Base-by-base conservation (phyloP, 371 early-diverging fungal species). In the Nematocida ironsii region DNA sequence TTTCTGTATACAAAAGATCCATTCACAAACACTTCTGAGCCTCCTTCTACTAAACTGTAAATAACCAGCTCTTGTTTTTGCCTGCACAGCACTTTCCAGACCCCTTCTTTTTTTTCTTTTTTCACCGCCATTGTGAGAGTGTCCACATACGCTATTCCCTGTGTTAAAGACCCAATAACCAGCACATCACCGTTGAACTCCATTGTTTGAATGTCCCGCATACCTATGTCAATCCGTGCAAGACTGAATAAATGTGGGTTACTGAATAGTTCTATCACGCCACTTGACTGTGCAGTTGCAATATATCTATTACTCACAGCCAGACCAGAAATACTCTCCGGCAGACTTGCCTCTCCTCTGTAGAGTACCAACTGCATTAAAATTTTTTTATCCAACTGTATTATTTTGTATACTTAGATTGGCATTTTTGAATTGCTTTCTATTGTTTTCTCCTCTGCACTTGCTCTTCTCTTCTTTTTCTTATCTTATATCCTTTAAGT, bases 191-290 rank as follows among this genome's bases (percentile, higher is more conserved):
- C 66, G 27, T 66, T 50, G 47, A 66, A 64, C 23, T 42, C 66
- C 40, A 40, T 42, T 16, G 56, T 23, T 13, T 68, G 48, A 11
- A 75, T 42, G 27, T 69, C 68, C 16, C 60, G 25, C 64, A 64
- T 55, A 5, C 76, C 76, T 33, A 50, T 20, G 58, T 68, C 69
- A 40, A 73, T 16, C 9, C 69, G 11, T 0, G 13, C 25, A 7
- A 73, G 16, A 7, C 40, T 50, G 68, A 44, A 66, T 23, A 73
- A 40, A 42, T 42, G 9, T 16, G 42, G 39, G 16, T 39, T 73
- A 40, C 45, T 44, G 52, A 72, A 75, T 56, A 75, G 13, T 27
- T 75, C 76, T 9, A 75, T 23, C 62, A 75, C 56, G 7, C 74
- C 74, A 42, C 54, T 66, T 13, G 16, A n/a, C 6, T 16, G 7